These are phyloP conservation scores for Dothistroma pini DNA, from an alignment of 2,329 filamentous ascomycete species.

Conservation along the genomic window DNA sequence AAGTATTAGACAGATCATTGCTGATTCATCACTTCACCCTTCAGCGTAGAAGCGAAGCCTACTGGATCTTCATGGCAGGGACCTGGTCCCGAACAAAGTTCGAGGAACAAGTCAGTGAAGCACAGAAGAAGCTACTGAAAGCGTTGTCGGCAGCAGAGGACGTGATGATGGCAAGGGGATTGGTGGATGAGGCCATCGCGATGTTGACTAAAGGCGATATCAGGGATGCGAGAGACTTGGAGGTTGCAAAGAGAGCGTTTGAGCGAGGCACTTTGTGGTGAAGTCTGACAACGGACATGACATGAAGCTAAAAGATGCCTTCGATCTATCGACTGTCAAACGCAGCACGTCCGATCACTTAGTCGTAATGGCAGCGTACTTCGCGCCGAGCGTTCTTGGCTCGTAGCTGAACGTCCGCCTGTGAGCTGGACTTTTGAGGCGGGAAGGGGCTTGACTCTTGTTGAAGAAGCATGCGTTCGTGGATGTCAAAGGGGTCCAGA, in stretches of 20 bases:
- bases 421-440: background rate
- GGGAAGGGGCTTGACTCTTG: background rate
- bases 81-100: slow-evolving; percentile 12
- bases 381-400: background rate
- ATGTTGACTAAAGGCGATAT: slow-evolving; percentile 12
- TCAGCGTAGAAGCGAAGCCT: slow-evolving; percentile 10
- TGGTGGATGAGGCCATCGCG: slow-evolving; percentile 15
- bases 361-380: background rate
- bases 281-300: background rate
- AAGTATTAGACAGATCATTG: background rate
- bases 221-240: slow-evolving; percentile 13
- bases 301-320: slow-evolving; percentile 2
- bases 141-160: slow-evolving; percentile 13
- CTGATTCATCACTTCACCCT: background rate
- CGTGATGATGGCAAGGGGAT: slow-evolving; percentile 9
- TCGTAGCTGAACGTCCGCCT: background rate
- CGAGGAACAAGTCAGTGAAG: slow-evolving; percentile 12
- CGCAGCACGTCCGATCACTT: slow-evolving; percentile 1
- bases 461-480: slow-evolving; percentile 7
- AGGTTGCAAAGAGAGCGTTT: slow-evolving; percentile 1
- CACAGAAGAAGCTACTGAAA: slow-evolving; percentile 1
- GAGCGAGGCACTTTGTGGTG: slow-evolving; percentile 1
- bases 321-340: slow-evolving; percentile 9
- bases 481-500: slow-evolving; percentile 12
- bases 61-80: slow-evolving; percentile 22